Evolutionary conservation across 768 basidiomycete genomes (phyloP).

Genomic region (Coprinopsis cinerea): DNA sequence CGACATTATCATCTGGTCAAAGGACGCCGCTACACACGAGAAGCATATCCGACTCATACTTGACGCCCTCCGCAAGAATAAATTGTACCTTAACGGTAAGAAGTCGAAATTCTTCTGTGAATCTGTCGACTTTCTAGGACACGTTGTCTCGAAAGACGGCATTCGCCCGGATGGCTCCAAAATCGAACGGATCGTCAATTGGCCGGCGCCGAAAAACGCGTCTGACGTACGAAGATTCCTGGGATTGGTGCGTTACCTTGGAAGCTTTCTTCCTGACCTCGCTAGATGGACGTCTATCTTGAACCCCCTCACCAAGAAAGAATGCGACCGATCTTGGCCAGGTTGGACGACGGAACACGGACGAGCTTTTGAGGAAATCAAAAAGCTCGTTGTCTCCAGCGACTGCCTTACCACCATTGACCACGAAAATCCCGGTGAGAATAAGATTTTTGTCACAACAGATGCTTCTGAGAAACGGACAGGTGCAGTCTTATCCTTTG

Average conservation of each 20-base stretch:
- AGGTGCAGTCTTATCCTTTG: conserved; percentile 26
- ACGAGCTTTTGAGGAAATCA: conserved; percentile 17
- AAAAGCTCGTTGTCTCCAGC: conserved; percentile 8
- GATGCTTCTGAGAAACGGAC: conserved; percentile 23
- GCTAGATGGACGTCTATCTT: conserved; percentile 2
- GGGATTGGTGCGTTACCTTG: conserved; percentile 11
- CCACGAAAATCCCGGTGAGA: conserved; percentile 14
- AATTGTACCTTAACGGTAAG: conserved; percentile 10
- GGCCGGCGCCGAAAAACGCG: conserved; percentile 14
- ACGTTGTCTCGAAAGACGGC: conserved; percentile 29
- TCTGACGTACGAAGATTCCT: conserved; percentile 10
- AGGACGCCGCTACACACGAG: conserved; percentile 12
- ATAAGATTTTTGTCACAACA: conserved; percentile 27
- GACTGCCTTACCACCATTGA: conserved; percentile 13
- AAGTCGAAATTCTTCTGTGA: conserved; percentile 18
- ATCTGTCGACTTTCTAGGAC: conserved; percentile 26
- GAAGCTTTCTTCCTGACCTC: conserved; percentile 11
- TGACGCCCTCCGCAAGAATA: conserved; percentile 7
- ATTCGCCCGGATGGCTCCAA: conserved; percentile 18
- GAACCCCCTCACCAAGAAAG: conserved; percentile 3
- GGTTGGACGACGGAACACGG: conserved; percentile 13
- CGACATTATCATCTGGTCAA: conserved; percentile 22
- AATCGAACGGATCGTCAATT: conserved; percentile 18
- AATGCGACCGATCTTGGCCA: neutral
- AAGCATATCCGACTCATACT: conserved; percentile 7